These are phyloP conservation scores for Chimonanthus salicifolius DNA, from an alignment of 164 flowering plant genomes.

Conservation along the genomic window DNA sequence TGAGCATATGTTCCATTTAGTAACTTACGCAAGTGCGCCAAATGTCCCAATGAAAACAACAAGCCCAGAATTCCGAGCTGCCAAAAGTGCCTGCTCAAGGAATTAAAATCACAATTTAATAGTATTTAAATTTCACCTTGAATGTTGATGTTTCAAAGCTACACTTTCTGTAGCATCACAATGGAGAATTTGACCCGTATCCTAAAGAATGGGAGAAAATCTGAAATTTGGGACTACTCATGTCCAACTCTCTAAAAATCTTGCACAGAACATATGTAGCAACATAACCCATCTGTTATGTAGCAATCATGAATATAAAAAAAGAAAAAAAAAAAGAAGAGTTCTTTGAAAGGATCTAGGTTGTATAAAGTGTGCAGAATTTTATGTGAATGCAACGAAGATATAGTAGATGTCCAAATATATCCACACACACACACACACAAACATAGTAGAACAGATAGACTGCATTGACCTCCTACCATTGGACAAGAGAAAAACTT, in stretches of 20 bases:
- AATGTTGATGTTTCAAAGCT: not conserved
- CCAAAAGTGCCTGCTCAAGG: conserved; percentile 82
- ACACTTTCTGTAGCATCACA: not conserved
- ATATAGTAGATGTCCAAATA: not conserved
- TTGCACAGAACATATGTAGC: not conserved
- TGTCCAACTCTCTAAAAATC: not conserved
- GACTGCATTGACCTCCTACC: not conserved
- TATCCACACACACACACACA: not conserved
- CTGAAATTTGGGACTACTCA: not conserved
- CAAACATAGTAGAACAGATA: not conserved
- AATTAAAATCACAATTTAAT: conserved; percentile 15
- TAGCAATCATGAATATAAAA: too few relatives aligned
- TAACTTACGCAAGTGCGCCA: conserved; percentile 91
- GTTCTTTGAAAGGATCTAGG: too few relatives aligned
- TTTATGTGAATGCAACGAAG: too few relatives aligned
- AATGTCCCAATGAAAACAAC: conserved; percentile 83
- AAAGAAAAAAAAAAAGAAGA: too few relatives aligned
- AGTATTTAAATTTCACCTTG: conserved; percentile 1
- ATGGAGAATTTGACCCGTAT: not conserved
- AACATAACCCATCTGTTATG: too few relatives aligned
- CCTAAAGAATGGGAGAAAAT: not conserved
- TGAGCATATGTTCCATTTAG: conserved; percentile 5
- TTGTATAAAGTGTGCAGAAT: too few relatives aligned
- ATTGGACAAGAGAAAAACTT: not conserved
- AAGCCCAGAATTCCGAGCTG: conserved; percentile 87